phyloP scores from a whole-genome alignment of 805 yeast species.

The Tetrapisispora pingtungensis region DNA sequence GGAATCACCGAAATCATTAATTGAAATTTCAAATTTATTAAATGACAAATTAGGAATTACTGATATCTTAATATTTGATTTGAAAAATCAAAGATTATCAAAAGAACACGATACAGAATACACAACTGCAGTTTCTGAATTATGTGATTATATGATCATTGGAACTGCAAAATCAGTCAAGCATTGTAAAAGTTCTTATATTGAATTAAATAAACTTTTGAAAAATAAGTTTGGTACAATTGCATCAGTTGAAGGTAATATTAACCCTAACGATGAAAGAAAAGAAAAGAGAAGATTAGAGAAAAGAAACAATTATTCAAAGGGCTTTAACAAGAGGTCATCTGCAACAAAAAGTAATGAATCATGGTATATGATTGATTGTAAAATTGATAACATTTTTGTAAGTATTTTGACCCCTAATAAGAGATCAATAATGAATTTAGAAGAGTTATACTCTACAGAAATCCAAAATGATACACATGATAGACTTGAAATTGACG shows the following conservation, averaged over 20 bases:
- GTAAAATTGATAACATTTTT: slow-evolving; percentile 49
- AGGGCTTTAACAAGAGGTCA: slow-evolving; percentile 41
- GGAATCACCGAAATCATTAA: slow-evolving; percentile 44
- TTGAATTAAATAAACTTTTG: slow-evolving; percentile 44
- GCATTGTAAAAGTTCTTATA: slow-evolving; percentile 65
- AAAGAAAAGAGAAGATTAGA: slow-evolving; percentile 42
- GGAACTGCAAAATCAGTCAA: slow-evolving; percentile 68
- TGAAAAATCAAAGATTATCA: slow-evolving; percentile 33
- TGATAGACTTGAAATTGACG: background rate
- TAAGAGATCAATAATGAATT: slow-evolving; percentile 55
- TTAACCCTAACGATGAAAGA: slow-evolving; percentile 46
- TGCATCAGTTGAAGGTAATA: slow-evolving; percentile 62
- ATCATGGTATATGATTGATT: slow-evolving; percentile 77
- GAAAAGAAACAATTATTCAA: slow-evolving; percentile 44
- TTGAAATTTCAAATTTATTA: slow-evolving; percentile 29
- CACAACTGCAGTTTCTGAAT: slow-evolving; percentile 29
- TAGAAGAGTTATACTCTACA: slow-evolving; percentile 59
- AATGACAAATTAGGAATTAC: slow-evolving; percentile 55
- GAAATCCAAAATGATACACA: slow-evolving; percentile 26
- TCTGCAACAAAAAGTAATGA: slow-evolving; percentile 38
- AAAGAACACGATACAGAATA: slow-evolving; percentile 16
- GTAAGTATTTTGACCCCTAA: slow-evolving; percentile 67
- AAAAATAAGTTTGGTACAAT: slow-evolving; percentile 40
- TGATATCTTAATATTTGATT: slow-evolving; percentile 56
- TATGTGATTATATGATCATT: slow-evolving; percentile 45